These are phyloP conservation scores for Chlamydomonas sp. DNA, from an alignment of 139 green algal species.

Conservation along the genomic window DNA sequence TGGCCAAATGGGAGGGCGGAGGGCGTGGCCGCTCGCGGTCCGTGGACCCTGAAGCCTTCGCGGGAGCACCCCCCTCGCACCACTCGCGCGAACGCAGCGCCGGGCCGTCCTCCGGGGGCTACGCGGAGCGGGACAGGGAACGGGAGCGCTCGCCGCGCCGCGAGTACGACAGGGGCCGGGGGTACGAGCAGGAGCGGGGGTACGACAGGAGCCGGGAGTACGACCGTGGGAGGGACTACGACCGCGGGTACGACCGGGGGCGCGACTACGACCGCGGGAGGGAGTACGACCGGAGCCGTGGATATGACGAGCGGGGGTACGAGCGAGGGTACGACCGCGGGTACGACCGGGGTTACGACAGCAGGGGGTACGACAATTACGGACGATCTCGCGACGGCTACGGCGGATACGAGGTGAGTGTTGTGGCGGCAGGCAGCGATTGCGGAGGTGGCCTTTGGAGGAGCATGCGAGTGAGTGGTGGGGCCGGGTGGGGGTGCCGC, in stretches of 20 bases:
- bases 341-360: constrained; percentile 1
- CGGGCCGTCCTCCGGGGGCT: background rate
- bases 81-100: background rate
- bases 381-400: no score
- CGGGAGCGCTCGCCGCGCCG: constrained; percentile 17
- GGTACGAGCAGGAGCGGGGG: background rate
- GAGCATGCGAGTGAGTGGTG: no score
- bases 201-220: constrained; percentile 3
- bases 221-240: background rate
- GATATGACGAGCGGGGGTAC: constrained; percentile 7
- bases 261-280: background rate
- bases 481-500: no score
- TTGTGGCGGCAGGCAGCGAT: no score
- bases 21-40: constrained; percentile 3
- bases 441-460: no score
- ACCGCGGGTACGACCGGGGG: background rate
- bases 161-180: background rate
- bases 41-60: background rate
- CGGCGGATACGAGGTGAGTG: no score
- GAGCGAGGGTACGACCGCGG: background rate
- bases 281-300: background rate
- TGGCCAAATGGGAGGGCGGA: constrained; percentile 6
- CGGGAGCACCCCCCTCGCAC: no score
- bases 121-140: constrained; percentile 6
- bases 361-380: background rate